Evolutionary conservation across 352 stramenopile species (phyloP).

Genomic region (Pilasporangium apinafurcum): DNA sequence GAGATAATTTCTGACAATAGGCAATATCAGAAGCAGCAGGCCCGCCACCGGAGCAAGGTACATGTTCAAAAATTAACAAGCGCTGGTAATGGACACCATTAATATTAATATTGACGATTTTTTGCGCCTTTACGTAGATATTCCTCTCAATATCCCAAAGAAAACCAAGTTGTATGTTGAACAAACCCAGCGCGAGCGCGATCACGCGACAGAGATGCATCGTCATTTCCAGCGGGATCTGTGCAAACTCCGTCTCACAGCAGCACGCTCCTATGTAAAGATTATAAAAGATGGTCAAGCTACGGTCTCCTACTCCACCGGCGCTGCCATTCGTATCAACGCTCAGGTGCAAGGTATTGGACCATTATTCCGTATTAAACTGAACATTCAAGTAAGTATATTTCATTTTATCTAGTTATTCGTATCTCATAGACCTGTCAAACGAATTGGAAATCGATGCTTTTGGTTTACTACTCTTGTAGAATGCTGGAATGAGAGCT

Average conservation of each 20-base stretch:
- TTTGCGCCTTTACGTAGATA: conserved; percentile 31
- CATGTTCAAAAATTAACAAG: no score
- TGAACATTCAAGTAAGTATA: conserved; percentile 57
- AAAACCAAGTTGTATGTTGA: conserved; percentile 94
- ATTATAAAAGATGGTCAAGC: conserved; percentile 87
- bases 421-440: background rate
- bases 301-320: conserved; percentile 63
- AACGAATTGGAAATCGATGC: background rate
- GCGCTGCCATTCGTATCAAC: conserved; percentile 70
- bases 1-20: background rate
- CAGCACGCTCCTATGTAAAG: conserved; percentile 85
- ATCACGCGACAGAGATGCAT: conserved; percentile 89
- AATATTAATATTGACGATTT: background rate
- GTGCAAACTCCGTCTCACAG: conserved; percentile 84
- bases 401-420: background rate
- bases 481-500: conserved; percentile 66
- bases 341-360: conserved; percentile 79
- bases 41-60: conserved; percentile 80
- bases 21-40: conserved; percentile 63
- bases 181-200: conserved; percentile 87
- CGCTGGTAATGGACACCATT: background rate
- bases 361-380: conserved; percentile 75
- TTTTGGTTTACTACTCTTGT: background rate
- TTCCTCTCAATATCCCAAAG: conserved; percentile 89
- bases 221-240: conserved; percentile 88